These are phyloP conservation scores for Macrophomina tecta DNA, from an alignment of 2,329 filamentous ascomycete genomes.

Conservation along the genomic window DNA sequence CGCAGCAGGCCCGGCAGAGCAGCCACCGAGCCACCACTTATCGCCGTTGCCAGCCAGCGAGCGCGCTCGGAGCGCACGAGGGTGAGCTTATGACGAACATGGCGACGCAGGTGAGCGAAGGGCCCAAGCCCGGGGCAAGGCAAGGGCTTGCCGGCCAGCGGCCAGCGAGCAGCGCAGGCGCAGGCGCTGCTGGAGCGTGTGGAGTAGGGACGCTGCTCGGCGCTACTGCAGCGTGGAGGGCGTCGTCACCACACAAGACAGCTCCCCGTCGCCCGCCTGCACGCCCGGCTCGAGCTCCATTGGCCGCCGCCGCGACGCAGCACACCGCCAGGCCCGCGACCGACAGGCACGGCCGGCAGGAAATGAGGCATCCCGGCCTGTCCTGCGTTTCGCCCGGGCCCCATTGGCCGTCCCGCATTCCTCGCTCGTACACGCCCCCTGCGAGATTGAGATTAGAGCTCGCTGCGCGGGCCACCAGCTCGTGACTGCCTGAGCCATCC, in stretches of 20 bases:
- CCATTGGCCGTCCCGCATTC: slow-evolving; percentile 25
- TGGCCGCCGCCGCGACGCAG: slow-evolving; percentile 17
- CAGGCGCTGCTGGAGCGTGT: slow-evolving; percentile 6
- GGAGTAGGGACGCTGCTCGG: slow-evolving; percentile 25
- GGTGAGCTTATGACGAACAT: slow-evolving; percentile 27
- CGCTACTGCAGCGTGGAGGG: slow-evolving; percentile 24
- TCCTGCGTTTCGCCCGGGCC: slow-evolving; percentile 20
- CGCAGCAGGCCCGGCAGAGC: slow-evolving; percentile 23
- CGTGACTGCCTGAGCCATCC: slow-evolving; percentile 20
- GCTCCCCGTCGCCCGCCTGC: background rate
- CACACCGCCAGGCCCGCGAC: slow-evolving; percentile 26
- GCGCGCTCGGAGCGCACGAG: slow-evolving; percentile 22
- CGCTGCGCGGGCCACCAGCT: slow-evolving; percentile 19
- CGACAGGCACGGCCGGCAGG: slow-evolving; percentile 19
- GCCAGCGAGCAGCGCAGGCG: background rate
- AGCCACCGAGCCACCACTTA: slow-evolving; percentile 25
- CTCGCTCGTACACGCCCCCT: slow-evolving; percentile 26
- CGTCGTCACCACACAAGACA: slow-evolving; percentile 16
- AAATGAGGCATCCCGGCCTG: slow-evolving; percentile 26
- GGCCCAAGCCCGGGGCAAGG: slow-evolving; percentile 17
- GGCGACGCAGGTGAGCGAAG: slow-evolving; percentile 21
- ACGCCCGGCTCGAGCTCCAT: slow-evolving; percentile 18
- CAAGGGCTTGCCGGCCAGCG: slow-evolving; percentile 23
- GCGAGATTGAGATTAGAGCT: slow-evolving; percentile 29
- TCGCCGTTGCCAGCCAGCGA: slow-evolving; percentile 21